These are phyloP conservation scores for Tricholoma saponaceum DNA, from an alignment of 768 basidiomycete species.

Conservation along the genomic window DNA sequence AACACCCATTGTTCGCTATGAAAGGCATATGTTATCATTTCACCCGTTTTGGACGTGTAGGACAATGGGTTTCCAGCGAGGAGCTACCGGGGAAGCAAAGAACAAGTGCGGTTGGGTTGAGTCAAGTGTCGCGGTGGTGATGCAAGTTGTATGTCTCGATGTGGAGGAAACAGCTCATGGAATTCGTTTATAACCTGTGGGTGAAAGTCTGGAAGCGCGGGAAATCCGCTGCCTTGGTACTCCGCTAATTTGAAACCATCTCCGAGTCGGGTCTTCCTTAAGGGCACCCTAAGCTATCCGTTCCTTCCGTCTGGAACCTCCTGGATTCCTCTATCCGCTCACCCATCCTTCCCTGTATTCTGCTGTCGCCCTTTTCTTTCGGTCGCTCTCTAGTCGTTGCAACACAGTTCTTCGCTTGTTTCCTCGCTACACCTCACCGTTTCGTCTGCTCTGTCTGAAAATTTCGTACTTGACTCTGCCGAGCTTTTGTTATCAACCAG, in stretches of 20 bases:
- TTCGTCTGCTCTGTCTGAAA: constrained; percentile 15
- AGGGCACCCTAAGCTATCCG: constrained; percentile 4
- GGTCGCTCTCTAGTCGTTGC: constrained; percentile 37
- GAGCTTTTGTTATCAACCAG: constrained; percentile 14
- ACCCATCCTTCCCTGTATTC: constrained; percentile 7
- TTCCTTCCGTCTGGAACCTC: constrained; percentile 10
- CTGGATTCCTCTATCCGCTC: constrained; percentile 10
- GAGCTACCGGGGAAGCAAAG: not conserved
- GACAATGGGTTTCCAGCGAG: constrained; percentile 16
- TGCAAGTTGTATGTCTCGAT: not conserved
- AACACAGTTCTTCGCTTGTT: constrained; percentile 31
- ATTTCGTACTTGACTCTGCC: constrained; percentile 14
- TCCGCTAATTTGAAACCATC: constrained; percentile 36
- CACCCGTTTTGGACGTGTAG: constrained; percentile 8
- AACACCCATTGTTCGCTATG: constrained; percentile 28
- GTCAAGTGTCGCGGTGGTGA: not conserved
- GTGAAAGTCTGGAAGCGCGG: constrained; percentile 28
- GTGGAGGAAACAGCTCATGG: constrained; percentile 5
- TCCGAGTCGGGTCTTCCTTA: constrained; percentile 4
- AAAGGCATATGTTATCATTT: constrained; percentile 10
- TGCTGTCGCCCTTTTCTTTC: constrained; percentile 34
- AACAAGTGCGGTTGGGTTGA: not conserved
- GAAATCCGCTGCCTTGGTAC: constrained; percentile 27
- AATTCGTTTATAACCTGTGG: constrained; percentile 11
- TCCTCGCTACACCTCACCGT: constrained; percentile 18